Conservation (phyloP, 2,329 filamentous ascomycete species). For the Cladophialophora psammophila region DNA sequence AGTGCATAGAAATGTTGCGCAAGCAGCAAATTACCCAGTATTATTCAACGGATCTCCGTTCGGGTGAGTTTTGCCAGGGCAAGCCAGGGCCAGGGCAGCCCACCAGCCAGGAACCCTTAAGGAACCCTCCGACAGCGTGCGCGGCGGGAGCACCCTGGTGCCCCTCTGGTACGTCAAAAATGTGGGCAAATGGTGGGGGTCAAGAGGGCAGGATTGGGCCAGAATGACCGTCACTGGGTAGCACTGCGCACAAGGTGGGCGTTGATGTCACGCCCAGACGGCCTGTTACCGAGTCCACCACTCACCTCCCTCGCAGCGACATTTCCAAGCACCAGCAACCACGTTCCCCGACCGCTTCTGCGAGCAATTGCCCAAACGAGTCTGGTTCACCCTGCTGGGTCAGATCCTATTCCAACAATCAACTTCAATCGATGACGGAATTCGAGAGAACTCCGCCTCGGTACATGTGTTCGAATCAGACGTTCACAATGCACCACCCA, state of each 20-base stretch:
- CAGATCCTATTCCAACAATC: background rate
- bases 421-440: background rate
- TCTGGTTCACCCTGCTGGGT: background rate
- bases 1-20: constrained; percentile 21
- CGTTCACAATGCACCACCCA: background rate
- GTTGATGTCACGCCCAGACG: constrained; percentile 1
- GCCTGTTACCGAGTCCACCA: background rate
- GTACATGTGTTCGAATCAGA: background rate
- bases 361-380: background rate
- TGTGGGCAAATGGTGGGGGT: constrained; percentile 3
- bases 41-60: constrained; percentile 1
- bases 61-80: background rate
- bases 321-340: background rate
- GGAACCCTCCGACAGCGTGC: background rate
- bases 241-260: background rate
- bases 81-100: background rate
- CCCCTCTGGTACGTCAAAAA: constrained; percentile 2
- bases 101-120: background rate
- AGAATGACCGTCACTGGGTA: background rate
- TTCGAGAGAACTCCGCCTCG: background rate
- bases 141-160: background rate
- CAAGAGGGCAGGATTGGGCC: background rate
- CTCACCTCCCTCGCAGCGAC: background rate
- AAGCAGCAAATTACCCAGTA: background rate
- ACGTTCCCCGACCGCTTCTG: background rate